phyloP scores from a whole-genome alignment of 1,284 basidiomycete species.

The Schizophyllum amplum region DNA sequence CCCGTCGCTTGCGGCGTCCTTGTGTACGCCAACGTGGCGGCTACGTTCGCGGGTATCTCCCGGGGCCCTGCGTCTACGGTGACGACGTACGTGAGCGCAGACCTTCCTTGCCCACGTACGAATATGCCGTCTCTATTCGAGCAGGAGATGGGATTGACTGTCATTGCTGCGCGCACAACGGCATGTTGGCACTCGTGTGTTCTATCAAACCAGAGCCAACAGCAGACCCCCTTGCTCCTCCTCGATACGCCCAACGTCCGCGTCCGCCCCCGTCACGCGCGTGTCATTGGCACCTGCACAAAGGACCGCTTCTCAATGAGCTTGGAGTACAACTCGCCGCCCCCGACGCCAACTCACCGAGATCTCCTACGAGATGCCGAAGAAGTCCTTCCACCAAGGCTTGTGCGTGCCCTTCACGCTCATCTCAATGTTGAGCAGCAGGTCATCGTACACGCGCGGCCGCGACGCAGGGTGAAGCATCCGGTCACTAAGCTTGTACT shows the following conservation, averaged over 20 bases:
- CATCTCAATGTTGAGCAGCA: slow-evolving; percentile 64
- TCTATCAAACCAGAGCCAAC: background rate
- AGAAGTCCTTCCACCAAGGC: slow-evolving; percentile 77
- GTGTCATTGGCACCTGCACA: background rate
- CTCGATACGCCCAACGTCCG: background rate
- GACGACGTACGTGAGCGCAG: background rate
- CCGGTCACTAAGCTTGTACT: slow-evolving; percentile 60
- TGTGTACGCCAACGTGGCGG: background rate
- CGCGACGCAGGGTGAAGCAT: slow-evolving; percentile 59
- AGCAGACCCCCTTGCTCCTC: background rate
- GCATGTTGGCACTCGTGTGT: background rate
- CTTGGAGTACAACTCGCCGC: background rate
- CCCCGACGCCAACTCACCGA: background rate
- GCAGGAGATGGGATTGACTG: background rate
- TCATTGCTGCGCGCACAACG: background rate
- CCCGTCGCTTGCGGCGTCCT: background rate
- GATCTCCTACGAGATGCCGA: slow-evolving; percentile 54
- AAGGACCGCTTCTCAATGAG: background rate
- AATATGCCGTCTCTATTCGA: background rate
- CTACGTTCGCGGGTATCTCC: background rate
- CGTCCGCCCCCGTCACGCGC: background rate
- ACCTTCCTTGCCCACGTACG: background rate
- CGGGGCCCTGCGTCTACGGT: too few species aligned
- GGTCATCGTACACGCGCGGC: slow-evolving; percentile 61
- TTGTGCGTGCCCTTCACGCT: slow-evolving; percentile 64